Percentiles rank a stretch among this genome's conserved stretches.
These are phyloP conservation scores for Manihot esculenta DNA, from an alignment of 441 rosid species.

Conservation along the genomic window DNA sequence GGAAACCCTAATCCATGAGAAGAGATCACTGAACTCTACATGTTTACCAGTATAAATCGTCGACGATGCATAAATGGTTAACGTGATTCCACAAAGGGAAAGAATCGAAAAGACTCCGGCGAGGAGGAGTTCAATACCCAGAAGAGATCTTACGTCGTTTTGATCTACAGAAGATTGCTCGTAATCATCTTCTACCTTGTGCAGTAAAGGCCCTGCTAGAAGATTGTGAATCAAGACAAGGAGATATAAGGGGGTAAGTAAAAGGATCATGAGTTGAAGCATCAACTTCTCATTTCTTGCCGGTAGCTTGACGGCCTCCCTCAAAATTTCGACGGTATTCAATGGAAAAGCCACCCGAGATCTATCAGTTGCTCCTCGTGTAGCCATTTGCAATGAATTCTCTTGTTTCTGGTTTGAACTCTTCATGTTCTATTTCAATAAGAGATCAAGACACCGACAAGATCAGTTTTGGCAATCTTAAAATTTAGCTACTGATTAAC, in stretches of 20 bases:
- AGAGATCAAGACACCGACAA: too few relatives aligned
- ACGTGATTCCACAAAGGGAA: neutral
- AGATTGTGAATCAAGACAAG: constrained; percentile 10
- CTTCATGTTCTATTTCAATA: too few relatives aligned
- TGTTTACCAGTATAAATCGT: neutral
- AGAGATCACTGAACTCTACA: neutral
- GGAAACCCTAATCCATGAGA: neutral
- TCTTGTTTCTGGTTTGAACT: neutral
- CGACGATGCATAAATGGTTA: neutral
- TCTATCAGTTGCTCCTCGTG: neutral
- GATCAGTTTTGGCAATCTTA: too few relatives aligned
- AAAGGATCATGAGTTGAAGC: constrained; percentile 1
- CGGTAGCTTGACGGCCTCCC: neutral
- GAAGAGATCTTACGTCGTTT: neutral
- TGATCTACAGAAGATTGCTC: neutral
- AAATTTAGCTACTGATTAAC: too few relatives aligned
- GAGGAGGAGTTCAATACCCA: neutral
- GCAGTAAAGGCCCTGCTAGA: neutral
- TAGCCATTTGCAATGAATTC: neutral
- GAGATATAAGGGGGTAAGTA: constrained; percentile 1
- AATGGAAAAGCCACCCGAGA: neutral
- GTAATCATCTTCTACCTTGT: neutral
- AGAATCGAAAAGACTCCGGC: neutral
- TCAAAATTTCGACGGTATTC: neutral
- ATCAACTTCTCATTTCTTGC: constrained; percentile 9